Percentiles rank a stretch among this genome's conserved stretches.
Conservation (phyloP, 1,139 yeast genomes). For the Zygosaccharomyces pseudobailii region DNA sequence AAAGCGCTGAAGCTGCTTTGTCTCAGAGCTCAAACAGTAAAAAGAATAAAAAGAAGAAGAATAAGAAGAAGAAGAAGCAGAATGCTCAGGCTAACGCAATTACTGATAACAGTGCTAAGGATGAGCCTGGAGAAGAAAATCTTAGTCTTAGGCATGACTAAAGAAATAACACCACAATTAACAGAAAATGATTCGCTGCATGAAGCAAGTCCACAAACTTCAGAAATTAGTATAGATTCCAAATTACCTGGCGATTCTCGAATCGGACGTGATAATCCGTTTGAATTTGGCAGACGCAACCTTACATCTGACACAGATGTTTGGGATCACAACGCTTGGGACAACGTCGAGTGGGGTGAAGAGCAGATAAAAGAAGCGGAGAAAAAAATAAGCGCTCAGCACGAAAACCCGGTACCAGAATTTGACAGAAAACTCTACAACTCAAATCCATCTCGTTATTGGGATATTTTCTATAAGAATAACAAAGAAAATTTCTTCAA, state of each 20-base stretch:
- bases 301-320: conserved; percentile 72
- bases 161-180: conserved; percentile 12
- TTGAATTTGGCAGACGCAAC: conserved; percentile 83
- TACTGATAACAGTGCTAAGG: conserved; percentile 11
- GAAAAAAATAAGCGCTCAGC: conserved; percentile 68
- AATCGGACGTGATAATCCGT: conserved; percentile 83
- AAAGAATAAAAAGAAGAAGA: conserved; percentile 13
- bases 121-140: conserved; percentile 19
- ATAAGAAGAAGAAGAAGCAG: conserved; percentile 16
- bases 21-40: background rate
- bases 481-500: conserved; percentile 92
- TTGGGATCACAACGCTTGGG: conserved; percentile 95
- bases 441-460: conserved; percentile 82
- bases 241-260: conserved; percentile 34
- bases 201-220: conserved; percentile 26
- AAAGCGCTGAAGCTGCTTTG: conserved; percentile 6
- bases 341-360: conserved; percentile 96
- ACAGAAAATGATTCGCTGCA: conserved; percentile 20
- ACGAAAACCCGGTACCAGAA: conserved; percentile 76
- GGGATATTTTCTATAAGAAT: conserved; percentile 92
- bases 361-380: conserved; percentile 78
- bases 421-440: conserved; percentile 78
- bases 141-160: conserved; percentile 35
- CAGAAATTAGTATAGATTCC: background rate
- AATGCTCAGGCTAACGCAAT: conserved; percentile 4